These are phyloP conservation scores for Brettanomyces sp. DNA, from an alignment of 805 yeast genomes.

Conservation along the genomic window DNA sequence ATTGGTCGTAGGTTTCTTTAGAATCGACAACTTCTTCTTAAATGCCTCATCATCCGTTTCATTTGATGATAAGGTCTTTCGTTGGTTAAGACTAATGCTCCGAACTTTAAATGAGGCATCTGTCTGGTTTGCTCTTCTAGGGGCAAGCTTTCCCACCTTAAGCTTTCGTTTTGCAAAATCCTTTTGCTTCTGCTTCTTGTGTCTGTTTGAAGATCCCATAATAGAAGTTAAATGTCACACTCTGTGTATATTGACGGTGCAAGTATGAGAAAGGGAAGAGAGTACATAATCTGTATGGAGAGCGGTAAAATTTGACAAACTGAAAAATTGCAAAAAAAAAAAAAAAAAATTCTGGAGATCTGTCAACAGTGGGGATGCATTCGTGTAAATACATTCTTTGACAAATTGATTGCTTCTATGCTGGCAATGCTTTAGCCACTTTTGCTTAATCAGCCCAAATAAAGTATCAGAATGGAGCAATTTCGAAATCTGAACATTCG, in stretches of 20 bases:
- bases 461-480: background rate
- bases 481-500: background rate
- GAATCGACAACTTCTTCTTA: constrained; percentile 52
- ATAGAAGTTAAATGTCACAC: background rate
- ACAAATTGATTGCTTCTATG: too few relatives aligned
- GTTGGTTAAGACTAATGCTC: constrained; percentile 25
- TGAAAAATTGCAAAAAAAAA: background rate
- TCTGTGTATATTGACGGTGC: background rate
- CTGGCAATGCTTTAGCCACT: too few relatives aligned
- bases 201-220: constrained; percentile 3
- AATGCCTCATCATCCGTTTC: constrained; percentile 35
- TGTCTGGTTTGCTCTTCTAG: constrained; percentile 66
- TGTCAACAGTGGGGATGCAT: too few relatives aligned
- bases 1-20: constrained; percentile 39
- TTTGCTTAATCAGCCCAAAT: too few relatives aligned
- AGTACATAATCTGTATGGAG: too few relatives aligned
- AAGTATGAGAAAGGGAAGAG: too few relatives aligned
- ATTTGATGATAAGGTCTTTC: constrained; percentile 1
- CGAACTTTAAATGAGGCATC: constrained; percentile 79
- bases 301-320: background rate
- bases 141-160: constrained; percentile 77
- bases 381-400: too few relatives aligned
- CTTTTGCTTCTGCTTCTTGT: constrained; percentile 44
- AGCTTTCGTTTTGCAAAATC: constrained; percentile 74
- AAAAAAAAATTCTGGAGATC: too few relatives aligned